A percentile compares a stretch with the other conserved stretches of the same genome.
Conservation (phyloP, 345 rosid genomes). For the Eucalyptus virginea region DNA sequence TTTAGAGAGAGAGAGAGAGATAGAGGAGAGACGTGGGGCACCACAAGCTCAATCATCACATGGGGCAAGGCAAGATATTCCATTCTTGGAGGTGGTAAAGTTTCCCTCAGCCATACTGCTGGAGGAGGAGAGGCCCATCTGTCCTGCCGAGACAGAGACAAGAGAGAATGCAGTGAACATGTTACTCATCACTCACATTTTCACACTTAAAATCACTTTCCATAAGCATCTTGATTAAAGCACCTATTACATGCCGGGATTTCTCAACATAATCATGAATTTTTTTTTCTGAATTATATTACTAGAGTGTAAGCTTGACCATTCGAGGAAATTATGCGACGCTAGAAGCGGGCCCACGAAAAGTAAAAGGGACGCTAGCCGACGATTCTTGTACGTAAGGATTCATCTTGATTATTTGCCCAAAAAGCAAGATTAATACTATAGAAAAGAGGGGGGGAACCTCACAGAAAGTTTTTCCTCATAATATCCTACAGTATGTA, state of each 20-base stretch:
- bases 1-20: not conserved
- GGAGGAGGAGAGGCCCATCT: not conserved
- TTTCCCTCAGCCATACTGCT: not conserved
- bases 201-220: not conserved
- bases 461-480: not conserved
- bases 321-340: not conserved
- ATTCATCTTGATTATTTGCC: not conserved
- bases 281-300: not conserved
- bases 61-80: conserved; percentile 6
- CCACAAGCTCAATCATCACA: not conserved
- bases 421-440: not conserved
- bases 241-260: not conserved
- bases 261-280: not conserved
- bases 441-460: not conserved
- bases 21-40: not conserved
- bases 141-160: not conserved
- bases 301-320: not conserved
- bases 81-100: conserved; percentile 1
- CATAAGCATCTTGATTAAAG: not conserved
- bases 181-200: not conserved
- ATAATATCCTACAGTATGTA: not conserved
- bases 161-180: not conserved
- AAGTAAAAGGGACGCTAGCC: not conserved
- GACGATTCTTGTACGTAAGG: not conserved
- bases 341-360: not conserved